Conservation (phyloP, 441 rosid species). For the Populus hybrid region DNA sequence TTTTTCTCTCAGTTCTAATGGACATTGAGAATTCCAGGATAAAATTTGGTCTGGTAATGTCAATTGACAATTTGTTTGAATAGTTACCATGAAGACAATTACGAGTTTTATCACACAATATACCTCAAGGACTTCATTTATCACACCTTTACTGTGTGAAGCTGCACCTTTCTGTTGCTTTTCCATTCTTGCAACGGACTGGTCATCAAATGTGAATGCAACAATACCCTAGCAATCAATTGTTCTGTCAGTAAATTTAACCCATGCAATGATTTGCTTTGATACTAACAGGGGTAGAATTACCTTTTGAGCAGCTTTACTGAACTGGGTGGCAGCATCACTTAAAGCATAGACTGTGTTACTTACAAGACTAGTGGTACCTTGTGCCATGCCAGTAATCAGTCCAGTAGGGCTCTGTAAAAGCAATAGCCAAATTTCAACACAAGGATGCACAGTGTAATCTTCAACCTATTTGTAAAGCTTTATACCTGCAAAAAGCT, state of each 20-base stretch:
- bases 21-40: background rate
- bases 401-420: constrained; percentile 90
- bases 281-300: constrained; percentile 17
- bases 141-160: constrained; percentile 88
- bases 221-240: constrained; percentile 69
- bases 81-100: constrained; percentile 1
- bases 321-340: constrained; percentile 96
- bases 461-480: constrained; percentile 5
- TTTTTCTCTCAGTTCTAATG: background rate
- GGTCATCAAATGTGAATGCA: constrained; percentile 93
- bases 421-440: constrained; percentile 22
- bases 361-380: constrained; percentile 89
- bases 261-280: constrained; percentile 5
- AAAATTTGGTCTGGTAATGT: background rate
- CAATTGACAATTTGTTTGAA: background rate
- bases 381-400: constrained; percentile 90
- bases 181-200: constrained; percentile 79
- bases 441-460: constrained; percentile 10
- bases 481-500: constrained; percentile 66
- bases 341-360: constrained; percentile 93
- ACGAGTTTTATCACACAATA: constrained; percentile 6
- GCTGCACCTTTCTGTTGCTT: constrained; percentile 67
- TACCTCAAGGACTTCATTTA: constrained; percentile 97
- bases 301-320: constrained; percentile 99
- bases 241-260: constrained; percentile 11